A percentile compares a stretch with the other conserved stretches of the same genome.
phyloP scores from a whole-genome alignment of 495 filamentous ascomycete species.

The Talaromyces thailandensis region DNA sequence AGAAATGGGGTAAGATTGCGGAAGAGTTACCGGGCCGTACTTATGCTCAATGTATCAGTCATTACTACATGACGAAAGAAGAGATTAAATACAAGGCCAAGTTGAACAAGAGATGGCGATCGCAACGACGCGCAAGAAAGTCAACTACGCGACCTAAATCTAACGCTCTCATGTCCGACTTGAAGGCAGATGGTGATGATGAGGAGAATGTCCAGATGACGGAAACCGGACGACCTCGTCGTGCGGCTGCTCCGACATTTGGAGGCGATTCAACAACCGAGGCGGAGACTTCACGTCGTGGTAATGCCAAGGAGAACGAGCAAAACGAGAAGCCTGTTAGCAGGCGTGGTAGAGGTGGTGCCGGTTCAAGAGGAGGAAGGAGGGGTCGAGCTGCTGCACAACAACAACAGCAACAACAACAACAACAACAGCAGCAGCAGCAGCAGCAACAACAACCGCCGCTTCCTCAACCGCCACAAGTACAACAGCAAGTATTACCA shows the following conservation, averaged over 20 bases:
- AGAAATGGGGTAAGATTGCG: slow-evolving; percentile 89
- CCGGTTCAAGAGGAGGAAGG: slow-evolving; percentile 26
- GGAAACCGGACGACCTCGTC: slow-evolving; percentile 58
- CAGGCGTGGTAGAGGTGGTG: slow-evolving; percentile 34
- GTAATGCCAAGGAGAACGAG: slow-evolving; percentile 39
- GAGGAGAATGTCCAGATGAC: slow-evolving; percentile 48
- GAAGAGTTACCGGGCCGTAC: slow-evolving; percentile 60
- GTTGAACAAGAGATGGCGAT: slow-evolving; percentile 59
- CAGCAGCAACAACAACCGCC: slow-evolving; percentile 12
- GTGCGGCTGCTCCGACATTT: slow-evolving; percentile 65
- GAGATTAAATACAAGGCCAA: slow-evolving; percentile 79
- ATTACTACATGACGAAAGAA: slow-evolving; percentile 93
- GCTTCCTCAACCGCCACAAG: slow-evolving; percentile 7
- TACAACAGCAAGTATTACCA: slow-evolving; percentile 7
- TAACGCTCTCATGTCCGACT: slow-evolving; percentile 66
- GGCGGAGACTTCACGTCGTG: slow-evolving; percentile 39
- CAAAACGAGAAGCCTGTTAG: slow-evolving; percentile 46
- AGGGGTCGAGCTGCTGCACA: slow-evolving; percentile 21
- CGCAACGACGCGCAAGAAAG: slow-evolving; percentile 47
- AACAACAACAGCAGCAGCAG: slow-evolving; percentile 20
- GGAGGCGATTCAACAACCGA: slow-evolving; percentile 53
- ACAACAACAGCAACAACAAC: slow-evolving; percentile 21
- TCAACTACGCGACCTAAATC: slow-evolving; percentile 53
- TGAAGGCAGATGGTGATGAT: slow-evolving; percentile 50
- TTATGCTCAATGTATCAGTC: slow-evolving; percentile 81